Evolutionary conservation across 176 grass and related monocot species (phyloP).

Genomic region (Carex myosuroides): DNA sequence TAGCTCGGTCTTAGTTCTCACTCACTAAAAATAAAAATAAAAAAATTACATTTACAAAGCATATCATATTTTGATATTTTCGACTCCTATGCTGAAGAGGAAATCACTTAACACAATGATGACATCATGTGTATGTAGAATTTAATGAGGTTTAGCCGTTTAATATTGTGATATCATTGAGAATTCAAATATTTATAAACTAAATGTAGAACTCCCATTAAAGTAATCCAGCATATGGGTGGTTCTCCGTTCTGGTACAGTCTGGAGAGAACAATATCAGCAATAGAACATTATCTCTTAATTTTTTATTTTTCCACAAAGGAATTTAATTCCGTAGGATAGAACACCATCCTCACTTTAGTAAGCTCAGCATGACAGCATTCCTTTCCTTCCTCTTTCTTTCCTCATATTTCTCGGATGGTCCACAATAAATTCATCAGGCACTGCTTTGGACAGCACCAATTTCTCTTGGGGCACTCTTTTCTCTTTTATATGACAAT

Average conservation of each 20-base stretch:
- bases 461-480: too few species aligned
- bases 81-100: too few species aligned
- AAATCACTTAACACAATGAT: too few species aligned
- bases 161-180: too few species aligned
- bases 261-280: not conserved
- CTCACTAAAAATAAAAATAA: too few species aligned
- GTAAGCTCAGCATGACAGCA: not conserved
- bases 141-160: too few species aligned
- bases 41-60: not conserved
- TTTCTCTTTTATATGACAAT: too few species aligned
- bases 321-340: not conserved
- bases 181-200: not conserved
- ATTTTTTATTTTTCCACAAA: not conserved
- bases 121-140: too few species aligned
- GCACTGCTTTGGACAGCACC: too few species aligned
- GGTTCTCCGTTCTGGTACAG: not conserved
- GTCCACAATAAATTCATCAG: constrained; percentile 12
- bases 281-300: not conserved
- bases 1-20: too few species aligned
- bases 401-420: not conserved
- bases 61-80: too few species aligned
- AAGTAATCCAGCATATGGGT: not conserved
- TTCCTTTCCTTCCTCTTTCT: not conserved
- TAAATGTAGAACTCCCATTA: not conserved
- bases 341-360: not conserved